phyloP scores from a whole-genome alignment of 176 grass and related monocot species.

The Oryza meridionalis region DNA sequence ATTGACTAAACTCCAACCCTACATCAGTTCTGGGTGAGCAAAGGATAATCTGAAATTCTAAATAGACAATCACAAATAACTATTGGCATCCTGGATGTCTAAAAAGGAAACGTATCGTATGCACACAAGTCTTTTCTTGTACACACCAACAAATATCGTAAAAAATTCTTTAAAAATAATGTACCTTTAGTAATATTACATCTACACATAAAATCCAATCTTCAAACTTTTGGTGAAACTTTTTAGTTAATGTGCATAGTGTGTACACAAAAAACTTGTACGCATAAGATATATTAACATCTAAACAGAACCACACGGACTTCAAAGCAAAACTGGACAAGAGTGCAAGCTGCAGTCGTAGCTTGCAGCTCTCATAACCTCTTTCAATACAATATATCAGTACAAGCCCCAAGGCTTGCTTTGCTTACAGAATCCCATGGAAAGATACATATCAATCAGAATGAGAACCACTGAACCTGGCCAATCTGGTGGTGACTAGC shows the following conservation, averaged over 20 bases:
- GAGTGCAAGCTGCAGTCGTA: not conserved
- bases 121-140: too few species aligned
- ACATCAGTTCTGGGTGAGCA: not conserved
- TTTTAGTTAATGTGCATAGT: too few species aligned
- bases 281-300: too few species aligned
- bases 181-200: too few species aligned
- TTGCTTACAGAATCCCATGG: conserved; percentile 38
- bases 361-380: not conserved
- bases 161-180: too few species aligned
- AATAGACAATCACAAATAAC: not conserved
- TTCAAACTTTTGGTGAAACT: too few species aligned
- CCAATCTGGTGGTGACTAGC: conserved; percentile 13
- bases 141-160: too few species aligned
- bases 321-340: not conserved
- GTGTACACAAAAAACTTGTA: too few species aligned
- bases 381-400: not conserved
- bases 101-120: too few species aligned
- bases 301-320: not conserved
- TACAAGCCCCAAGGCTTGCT: conserved; percentile 1
- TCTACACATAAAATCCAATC: too few species aligned
- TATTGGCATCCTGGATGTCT: not conserved
- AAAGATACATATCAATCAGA: conserved; percentile 25
- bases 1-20: not conserved
- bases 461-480: conserved; percentile 3
- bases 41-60: not conserved